A percentile compares a stretch with the other conserved stretches of the same genome.
Evolutionary conservation across 176 grass and related monocot genomes (phyloP).

Genomic region (Chloris gayana): DNA sequence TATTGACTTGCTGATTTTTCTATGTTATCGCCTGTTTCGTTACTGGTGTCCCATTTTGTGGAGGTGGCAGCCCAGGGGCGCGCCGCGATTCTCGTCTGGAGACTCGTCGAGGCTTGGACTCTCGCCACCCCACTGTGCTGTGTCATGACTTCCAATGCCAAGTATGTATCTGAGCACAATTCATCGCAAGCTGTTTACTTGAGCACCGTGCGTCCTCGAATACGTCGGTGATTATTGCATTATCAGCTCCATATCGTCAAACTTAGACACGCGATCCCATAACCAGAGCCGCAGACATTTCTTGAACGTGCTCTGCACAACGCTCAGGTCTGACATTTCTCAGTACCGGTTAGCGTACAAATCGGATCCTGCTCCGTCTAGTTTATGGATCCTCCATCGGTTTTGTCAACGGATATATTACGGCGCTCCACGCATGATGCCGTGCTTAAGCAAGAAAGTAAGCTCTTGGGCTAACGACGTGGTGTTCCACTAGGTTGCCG

Average conservation of each 20-base stretch:
- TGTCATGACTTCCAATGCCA: too few relatives aligned
- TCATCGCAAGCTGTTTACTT: background rate
- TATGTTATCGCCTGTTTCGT: background rate
- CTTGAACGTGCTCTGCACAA: background rate
- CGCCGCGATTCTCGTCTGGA: background rate
- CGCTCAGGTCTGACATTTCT: background rate
- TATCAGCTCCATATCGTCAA: background rate
- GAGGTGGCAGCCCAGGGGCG: background rate
- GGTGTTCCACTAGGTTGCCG: too few relatives aligned
- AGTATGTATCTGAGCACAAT: background rate
- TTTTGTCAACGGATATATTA: background rate
- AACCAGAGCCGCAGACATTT: background rate
- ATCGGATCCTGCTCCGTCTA: constrained; percentile 6
- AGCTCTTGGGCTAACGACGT: too few relatives aligned
- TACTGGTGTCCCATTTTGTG: background rate
- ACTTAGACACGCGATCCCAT: background rate
- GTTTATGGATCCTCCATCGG: background rate
- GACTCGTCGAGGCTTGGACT: too few relatives aligned
- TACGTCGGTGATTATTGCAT: background rate
- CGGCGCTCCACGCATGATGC: background rate
- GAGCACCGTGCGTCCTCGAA: too few relatives aligned
- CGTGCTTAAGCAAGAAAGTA: too few relatives aligned
- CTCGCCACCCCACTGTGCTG: background rate
- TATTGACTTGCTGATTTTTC: background rate
- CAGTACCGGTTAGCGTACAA: background rate